Percentiles rank a stretch among this genome's conserved stretches.
Conservation (phyloP, 805 yeast species). For the Teunomyces lycoperdinae region DNA sequence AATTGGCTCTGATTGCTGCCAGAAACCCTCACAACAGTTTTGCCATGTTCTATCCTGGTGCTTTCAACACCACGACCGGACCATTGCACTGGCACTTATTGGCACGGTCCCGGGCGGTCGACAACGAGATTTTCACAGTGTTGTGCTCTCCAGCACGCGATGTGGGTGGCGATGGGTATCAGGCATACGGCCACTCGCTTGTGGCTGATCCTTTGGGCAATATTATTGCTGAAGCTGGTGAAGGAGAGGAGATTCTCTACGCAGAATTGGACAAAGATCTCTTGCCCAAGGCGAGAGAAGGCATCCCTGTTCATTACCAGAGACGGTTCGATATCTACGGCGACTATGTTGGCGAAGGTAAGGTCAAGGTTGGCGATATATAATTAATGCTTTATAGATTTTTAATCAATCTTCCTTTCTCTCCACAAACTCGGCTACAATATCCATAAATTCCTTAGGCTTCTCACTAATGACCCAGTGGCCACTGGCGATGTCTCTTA, state of each 20-base stretch:
- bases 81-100: slow-evolving; percentile 80
- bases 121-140: slow-evolving; percentile 68
- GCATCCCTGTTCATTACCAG: slow-evolving; percentile 44
- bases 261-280: slow-evolving; percentile 40
- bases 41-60: slow-evolving; percentile 81
- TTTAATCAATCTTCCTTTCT: slow-evolving; percentile 32
- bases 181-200: slow-evolving; percentile 46
- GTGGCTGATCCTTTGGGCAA: slow-evolving; percentile 43
- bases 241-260: slow-evolving; percentile 41
- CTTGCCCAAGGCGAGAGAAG: slow-evolving; percentile 38
- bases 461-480: slow-evolving; percentile 93
- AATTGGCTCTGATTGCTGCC: slow-evolving; percentile 66
- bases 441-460: slow-evolving; percentile 69
- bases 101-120: slow-evolving; percentile 72
- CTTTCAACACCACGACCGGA: slow-evolving; percentile 81
- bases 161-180: slow-evolving; percentile 41
- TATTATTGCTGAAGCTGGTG: slow-evolving; percentile 45
- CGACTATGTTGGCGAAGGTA: slow-evolving; percentile 36
- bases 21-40: slow-evolving; percentile 59
- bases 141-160: slow-evolving; percentile 90
- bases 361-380: slow-evolving; percentile 26
- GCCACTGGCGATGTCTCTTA: slow-evolving; percentile 76
- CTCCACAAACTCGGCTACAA: slow-evolving; percentile 61
- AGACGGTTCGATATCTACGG: slow-evolving; percentile 43
- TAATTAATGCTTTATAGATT: background rate